Conservation (phyloP, 805 yeast genomes). For the Wickerhamiella spandovensis region DNA sequence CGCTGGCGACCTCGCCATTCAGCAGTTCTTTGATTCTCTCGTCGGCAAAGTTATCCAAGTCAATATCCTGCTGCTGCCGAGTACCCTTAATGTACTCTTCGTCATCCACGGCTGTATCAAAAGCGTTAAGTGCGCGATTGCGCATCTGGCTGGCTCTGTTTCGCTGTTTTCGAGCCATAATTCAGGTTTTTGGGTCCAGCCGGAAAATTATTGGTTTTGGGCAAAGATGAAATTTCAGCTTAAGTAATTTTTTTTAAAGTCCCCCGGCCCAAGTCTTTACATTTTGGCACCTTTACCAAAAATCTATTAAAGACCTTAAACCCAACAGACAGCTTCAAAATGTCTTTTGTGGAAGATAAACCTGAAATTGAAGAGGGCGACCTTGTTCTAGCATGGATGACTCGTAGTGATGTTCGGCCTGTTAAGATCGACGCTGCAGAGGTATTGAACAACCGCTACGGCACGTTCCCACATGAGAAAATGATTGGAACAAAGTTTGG, state of each 20-base stretch:
- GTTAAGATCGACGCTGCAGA: conserved; percentile 46
- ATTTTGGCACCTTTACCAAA: too few relatives aligned
- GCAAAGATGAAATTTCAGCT: conserved; percentile 4
- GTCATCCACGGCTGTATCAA: conserved; percentile 36
- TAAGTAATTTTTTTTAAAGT: conserved; percentile 9
- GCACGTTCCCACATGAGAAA: conserved; percentile 68
- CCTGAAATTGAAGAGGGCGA: conserved; percentile 73
- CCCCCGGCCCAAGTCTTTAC: too few relatives aligned
- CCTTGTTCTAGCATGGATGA: conserved; percentile 71
- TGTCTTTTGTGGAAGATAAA: conserved; percentile 47
- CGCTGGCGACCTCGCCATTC: conserved; percentile 22
- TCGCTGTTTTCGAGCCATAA: conserved; percentile 4
- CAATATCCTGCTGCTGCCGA: conserved; percentile 23
- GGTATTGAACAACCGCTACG: conserved; percentile 71
- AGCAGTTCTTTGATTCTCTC: conserved; percentile 17
- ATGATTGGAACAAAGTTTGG: conserved; percentile 81
- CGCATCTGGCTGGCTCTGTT: conserved; percentile 7
- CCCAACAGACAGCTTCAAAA: too few relatives aligned
- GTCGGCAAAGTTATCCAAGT: conserved; percentile 25
- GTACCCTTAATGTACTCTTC: conserved; percentile 18
- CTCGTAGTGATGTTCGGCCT: conserved; percentile 70
- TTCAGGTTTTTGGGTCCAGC: not conserved
- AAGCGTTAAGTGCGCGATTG: conserved; percentile 36
- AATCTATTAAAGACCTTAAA: not conserved
- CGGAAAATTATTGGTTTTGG: not conserved